Conservation (phyloP, 148 eudicot species). For the Cornus kousa region DNA sequence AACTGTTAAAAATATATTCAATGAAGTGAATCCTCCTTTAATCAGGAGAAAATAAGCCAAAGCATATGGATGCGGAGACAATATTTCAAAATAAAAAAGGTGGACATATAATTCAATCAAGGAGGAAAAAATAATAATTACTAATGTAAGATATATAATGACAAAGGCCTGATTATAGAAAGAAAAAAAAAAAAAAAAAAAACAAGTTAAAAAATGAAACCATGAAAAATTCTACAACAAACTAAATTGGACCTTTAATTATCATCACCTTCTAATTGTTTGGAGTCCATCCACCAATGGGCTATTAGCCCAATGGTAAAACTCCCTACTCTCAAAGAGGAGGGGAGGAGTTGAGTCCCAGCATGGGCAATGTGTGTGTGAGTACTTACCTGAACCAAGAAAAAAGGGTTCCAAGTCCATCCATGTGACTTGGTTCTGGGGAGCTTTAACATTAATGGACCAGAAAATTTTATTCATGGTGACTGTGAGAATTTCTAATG, state of each 20-base stretch:
- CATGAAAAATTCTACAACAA: background rate
- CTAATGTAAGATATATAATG: background rate
- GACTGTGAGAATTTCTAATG: background rate
- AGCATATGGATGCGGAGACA: background rate
- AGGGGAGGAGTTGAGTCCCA: too few species aligned
- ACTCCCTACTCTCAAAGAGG: too few species aligned
- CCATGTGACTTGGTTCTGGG: constrained; percentile 1
- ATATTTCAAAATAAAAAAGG: constrained; percentile 6
- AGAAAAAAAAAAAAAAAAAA: too few species aligned
- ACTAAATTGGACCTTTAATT: background rate
- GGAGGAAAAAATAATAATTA: background rate
- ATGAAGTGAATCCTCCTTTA: background rate
- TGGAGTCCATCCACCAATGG: background rate
- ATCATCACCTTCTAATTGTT: background rate
- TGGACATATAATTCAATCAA: background rate
- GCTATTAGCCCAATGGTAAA: too few species aligned
- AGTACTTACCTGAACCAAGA: too few species aligned
- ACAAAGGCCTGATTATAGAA: background rate
- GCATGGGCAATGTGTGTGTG: too few species aligned
- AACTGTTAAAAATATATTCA: background rate
- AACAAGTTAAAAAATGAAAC: background rate
- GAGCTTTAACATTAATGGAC: background rate
- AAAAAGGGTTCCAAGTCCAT: background rate
- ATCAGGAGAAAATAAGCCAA: background rate
- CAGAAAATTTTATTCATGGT: background rate